Evolutionary conservation across 2,329 filamentous ascomycete species (phyloP).

Genomic region (Huntiella moniliformis): DNA sequence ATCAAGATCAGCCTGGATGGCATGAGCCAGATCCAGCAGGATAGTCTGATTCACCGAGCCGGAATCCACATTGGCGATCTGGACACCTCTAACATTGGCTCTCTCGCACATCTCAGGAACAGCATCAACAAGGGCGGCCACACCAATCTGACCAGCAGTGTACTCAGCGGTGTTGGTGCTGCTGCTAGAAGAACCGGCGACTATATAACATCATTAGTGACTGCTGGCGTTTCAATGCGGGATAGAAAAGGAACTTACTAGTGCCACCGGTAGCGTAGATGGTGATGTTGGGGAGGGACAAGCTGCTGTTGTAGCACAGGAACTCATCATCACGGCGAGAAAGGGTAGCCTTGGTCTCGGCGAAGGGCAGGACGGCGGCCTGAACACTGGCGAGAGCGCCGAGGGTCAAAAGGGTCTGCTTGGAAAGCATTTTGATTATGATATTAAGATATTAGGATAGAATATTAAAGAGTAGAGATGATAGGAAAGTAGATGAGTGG

Average conservation of each 20-base stretch:
- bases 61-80: conserved; percentile 31
- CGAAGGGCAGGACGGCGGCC: conserved; percentile 3
- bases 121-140: conserved; percentile 32
- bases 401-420: conserved; percentile 1
- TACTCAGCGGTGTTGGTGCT: conserved; percentile 28
- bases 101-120: conserved; percentile 36
- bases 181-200: conserved; percentile 31
- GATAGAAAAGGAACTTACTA: conserved; percentile 15
- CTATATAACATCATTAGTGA: neutral
- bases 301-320: conserved; percentile 20
- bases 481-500: neutral
- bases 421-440: conserved; percentile 4
- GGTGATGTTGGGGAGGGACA: conserved; percentile 32
- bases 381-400: conserved; percentile 5
- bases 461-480: neutral
- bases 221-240: neutral
- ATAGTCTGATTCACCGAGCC: conserved; percentile 28
- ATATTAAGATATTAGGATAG: neutral
- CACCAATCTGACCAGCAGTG: conserved; percentile 25
- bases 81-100: conserved; percentile 33
- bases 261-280: conserved; percentile 40
- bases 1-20: conserved; percentile 30
- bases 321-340: conserved; percentile 8
- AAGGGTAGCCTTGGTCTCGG: neutral
- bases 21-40: conserved; percentile 27